A percentile compares a stretch with the other conserved stretches of the same genome.
These are phyloP conservation scores for Euphorbia schlechtendalii DNA, from an alignment of 441 rosid species.

Conservation along the genomic window DNA sequence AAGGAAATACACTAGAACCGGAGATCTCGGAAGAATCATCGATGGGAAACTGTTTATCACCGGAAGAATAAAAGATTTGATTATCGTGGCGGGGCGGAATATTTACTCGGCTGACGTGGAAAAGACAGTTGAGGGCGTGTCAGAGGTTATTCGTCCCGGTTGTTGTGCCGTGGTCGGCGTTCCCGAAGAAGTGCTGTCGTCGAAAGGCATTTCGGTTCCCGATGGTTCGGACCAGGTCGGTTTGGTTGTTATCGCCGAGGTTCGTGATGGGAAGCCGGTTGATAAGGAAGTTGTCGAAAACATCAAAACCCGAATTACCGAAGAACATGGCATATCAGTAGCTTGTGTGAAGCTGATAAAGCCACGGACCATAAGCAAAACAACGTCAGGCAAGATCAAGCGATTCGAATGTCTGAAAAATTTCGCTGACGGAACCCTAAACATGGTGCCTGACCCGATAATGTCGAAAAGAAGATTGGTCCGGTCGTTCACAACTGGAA, in stretches of 20 bases:
- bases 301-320: slow-evolving; percentile 40
- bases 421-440: slow-evolving; percentile 50
- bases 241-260: slow-evolving; percentile 66
- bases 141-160: slow-evolving; percentile 58
- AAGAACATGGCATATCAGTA: slow-evolving; percentile 57
- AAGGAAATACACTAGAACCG: slow-evolving; percentile 52
- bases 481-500: slow-evolving; percentile 51
- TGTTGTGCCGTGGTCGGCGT: slow-evolving; percentile 71
- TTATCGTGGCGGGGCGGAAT: slow-evolving; percentile 66
- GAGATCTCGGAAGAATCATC: slow-evolving; percentile 60
- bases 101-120: slow-evolving; percentile 68
- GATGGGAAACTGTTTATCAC: slow-evolving; percentile 59
- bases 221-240: slow-evolving; percentile 60
- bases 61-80: slow-evolving; percentile 77
- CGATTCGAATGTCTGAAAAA: slow-evolving; percentile 67
- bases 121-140: slow-evolving; percentile 58
- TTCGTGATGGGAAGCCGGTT: slow-evolving; percentile 46
- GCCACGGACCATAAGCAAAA: slow-evolving; percentile 62
- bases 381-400: slow-evolving; percentile 72
- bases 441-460: slow-evolving; percentile 35
- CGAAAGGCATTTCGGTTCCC: slow-evolving; percentile 49
- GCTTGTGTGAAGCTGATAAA: slow-evolving; percentile 53
- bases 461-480: slow-evolving; percentile 25
- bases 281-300: slow-evolving; percentile 33
- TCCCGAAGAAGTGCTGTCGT: slow-evolving; percentile 53